A percentile compares a stretch with the other conserved stretches of the same genome.
phyloP scores from a whole-genome alignment of 257 asterid species.

The Solanum sejunctum region DNA sequence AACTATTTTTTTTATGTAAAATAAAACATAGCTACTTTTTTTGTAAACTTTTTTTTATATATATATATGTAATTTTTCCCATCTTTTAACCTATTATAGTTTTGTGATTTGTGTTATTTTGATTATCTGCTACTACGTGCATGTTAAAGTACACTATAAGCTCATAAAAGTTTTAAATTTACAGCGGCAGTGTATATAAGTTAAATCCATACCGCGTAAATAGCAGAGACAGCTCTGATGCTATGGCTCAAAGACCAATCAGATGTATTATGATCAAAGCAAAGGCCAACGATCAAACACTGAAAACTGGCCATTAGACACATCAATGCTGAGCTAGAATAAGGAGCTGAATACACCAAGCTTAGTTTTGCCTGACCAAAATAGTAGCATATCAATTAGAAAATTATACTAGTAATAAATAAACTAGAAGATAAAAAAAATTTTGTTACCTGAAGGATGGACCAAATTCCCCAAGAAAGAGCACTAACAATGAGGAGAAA shows the following conservation, averaged over 20 bases:
- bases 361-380: slow-evolving; percentile 44
- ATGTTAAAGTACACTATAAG: too few species aligned
- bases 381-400: background rate
- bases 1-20: too few species aligned
- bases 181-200: background rate
- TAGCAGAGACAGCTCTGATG: slow-evolving; percentile 51
- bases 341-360: slow-evolving; percentile 50
- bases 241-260: slow-evolving; percentile 60
- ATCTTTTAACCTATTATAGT: too few species aligned
- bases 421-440: background rate
- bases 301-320: slow-evolving; percentile 68
- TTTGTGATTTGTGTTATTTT: too few species aligned
- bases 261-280: slow-evolving; percentile 40
- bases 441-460: slow-evolving; percentile 44
- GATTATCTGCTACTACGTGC: too few species aligned
- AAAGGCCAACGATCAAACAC: slow-evolving; percentile 43
- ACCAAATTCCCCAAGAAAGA: slow-evolving; percentile 71
- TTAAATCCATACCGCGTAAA: slow-evolving; percentile 20
- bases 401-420: background rate
- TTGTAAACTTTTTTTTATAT: too few species aligned
- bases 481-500: slow-evolving; percentile 60
- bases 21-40: too few species aligned
- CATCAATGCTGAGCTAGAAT: slow-evolving; percentile 71
- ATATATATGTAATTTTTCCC: too few species aligned
- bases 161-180: too few species aligned